Evolutionary conservation across 345 rosid genomes (phyloP).

Genomic region (Boechera divaricarpa): DNA sequence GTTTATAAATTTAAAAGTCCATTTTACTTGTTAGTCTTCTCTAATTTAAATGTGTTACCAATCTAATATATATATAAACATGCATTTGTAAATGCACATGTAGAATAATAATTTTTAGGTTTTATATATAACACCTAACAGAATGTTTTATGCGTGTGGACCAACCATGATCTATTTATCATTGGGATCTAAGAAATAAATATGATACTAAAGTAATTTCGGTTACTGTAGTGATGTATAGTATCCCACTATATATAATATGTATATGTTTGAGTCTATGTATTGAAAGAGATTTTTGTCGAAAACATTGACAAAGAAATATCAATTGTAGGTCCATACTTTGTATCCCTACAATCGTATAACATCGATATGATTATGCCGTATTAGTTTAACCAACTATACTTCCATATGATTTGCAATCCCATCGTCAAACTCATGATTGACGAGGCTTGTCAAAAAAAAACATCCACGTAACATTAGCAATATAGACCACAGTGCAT

Average conservation of each 20-base stretch:
- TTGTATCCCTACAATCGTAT: conserved; percentile 11
- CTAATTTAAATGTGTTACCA: too few relatives aligned
- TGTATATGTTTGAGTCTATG: not conserved
- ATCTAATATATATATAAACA: not conserved
- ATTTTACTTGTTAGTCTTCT: not conserved
- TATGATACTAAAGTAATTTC: not conserved
- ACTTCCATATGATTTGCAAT: conserved; percentile 9
- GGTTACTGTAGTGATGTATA: not conserved
- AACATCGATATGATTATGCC: conserved; percentile 17
- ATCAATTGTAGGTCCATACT: conserved; percentile 12
- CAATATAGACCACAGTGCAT: conserved; percentile 22
- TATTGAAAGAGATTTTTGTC: conserved; percentile 9
- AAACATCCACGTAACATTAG: conserved; percentile 22
- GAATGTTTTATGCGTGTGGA: not conserved
- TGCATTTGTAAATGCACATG: not conserved
- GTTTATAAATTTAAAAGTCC: not conserved
- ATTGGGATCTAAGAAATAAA: not conserved
- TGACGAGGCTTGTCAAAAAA: conserved; percentile 27
- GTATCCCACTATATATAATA: not conserved
- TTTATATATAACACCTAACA: not conserved
- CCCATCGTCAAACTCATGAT: conserved; percentile 20
- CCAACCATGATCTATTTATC: not conserved
- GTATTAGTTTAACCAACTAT: conserved; percentile 13
- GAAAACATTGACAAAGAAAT: conserved; percentile 29
- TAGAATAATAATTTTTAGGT: not conserved